These are phyloP conservation scores for Verticillium nonalfalfae DNA, from an alignment of 2,329 filamentous ascomycete genomes.

Conservation along the genomic window DNA sequence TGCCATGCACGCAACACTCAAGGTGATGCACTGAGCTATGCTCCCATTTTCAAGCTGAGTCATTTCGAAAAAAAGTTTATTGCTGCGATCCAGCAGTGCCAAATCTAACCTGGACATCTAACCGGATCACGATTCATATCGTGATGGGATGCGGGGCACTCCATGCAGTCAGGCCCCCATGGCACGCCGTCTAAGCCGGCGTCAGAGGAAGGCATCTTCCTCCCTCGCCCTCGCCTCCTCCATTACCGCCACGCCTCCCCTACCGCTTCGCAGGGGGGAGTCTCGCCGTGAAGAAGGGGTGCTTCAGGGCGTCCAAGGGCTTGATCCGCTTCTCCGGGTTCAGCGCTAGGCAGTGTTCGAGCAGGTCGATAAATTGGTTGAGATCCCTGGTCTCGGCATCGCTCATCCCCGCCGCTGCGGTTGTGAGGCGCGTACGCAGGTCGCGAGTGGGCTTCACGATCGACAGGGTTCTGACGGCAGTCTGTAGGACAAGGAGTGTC, in stretches of 20 bases:
- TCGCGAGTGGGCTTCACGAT: constrained; percentile 74
- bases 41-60: background rate
- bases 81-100: no score
- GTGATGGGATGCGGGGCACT: no score
- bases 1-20: background rate
- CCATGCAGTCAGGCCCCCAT: no score
- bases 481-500: constrained; percentile 33
- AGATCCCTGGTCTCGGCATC: constrained; percentile 72
- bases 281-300: constrained; percentile 70
- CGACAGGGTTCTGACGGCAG: constrained; percentile 59
- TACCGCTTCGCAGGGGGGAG: constrained; percentile 17
- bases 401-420: constrained; percentile 66
- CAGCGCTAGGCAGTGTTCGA: constrained; percentile 81
- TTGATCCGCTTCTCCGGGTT: constrained; percentile 92
- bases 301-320: constrained; percentile 76
- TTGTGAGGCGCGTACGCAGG: constrained; percentile 71
- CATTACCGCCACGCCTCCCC: constrained; percentile 1
- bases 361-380: constrained; percentile 75
- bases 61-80: background rate
- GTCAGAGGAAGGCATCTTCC: no score
- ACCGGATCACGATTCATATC: background rate
- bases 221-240: background rate
- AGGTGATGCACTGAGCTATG: background rate
- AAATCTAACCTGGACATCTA: background rate
- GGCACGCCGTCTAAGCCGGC: no score